Evolutionary conservation across 1,139 yeast species (phyloP).

Genomic region (Pichia sp.): DNA sequence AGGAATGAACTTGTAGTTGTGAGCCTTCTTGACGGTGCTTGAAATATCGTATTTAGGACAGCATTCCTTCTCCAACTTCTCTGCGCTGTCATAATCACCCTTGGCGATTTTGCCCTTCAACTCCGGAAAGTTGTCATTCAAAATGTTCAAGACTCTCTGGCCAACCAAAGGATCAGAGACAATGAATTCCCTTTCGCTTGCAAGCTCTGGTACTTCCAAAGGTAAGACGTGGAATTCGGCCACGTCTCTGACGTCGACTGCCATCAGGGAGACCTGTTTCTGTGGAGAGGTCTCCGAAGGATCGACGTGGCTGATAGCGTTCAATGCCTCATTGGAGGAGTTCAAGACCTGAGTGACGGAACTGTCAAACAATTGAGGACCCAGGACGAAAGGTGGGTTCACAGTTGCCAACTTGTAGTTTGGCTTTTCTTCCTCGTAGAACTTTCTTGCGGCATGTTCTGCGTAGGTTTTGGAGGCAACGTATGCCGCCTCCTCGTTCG

Average conservation of each 20-base stretch:
- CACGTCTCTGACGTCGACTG: constrained; percentile 42
- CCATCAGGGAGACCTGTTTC: constrained; percentile 29
- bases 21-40: constrained; percentile 27
- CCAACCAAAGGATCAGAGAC: constrained; percentile 35
- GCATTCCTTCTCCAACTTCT: constrained; percentile 3
- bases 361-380: constrained; percentile 41
- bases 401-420: constrained; percentile 42
- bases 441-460: constrained; percentile 54
- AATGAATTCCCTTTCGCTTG: constrained; percentile 41
- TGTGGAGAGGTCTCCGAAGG: constrained; percentile 24
- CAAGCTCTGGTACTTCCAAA: constrained; percentile 32
- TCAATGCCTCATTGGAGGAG: constrained; percentile 37
- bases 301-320: constrained; percentile 28
- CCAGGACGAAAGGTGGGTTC: constrained; percentile 47
- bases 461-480: constrained; percentile 49
- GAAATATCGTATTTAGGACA: constrained; percentile 16
- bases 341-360: constrained; percentile 32
- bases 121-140: constrained; percentile 37
- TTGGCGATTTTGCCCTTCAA: constrained; percentile 37
- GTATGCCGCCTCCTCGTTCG: constrained; percentile 37
- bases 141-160: constrained; percentile 37
- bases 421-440: constrained; percentile 36
- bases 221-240: constrained; percentile 41
- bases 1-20: constrained; percentile 37
- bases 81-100: constrained; percentile 34